phyloP scores from a whole-genome alignment of 306 rosid genomes.

The Cicer judaicum region DNA sequence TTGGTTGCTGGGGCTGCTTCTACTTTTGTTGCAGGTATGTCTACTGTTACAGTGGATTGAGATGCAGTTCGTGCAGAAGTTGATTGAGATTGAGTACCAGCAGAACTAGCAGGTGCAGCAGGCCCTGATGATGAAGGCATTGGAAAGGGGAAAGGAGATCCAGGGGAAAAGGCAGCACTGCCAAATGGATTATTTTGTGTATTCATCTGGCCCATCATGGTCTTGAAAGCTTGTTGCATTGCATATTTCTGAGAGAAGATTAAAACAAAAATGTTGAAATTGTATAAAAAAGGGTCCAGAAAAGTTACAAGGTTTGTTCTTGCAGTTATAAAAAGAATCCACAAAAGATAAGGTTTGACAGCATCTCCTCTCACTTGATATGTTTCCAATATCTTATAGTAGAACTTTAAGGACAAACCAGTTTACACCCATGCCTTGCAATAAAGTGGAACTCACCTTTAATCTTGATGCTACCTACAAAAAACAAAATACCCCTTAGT shows the following conservation, averaged over 20 bases:
- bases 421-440: slow-evolving; percentile 41
- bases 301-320: slow-evolving; percentile 25
- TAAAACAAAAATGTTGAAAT: slow-evolving; percentile 30
- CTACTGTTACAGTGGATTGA: slow-evolving; percentile 71
- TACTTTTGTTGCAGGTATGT: slow-evolving; percentile 68
- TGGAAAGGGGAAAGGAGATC: slow-evolving; percentile 85
- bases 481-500: slow-evolving; percentile 30
- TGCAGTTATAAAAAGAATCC: slow-evolving; percentile 16
- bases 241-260: slow-evolving; percentile 81
- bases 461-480: slow-evolving; percentile 75
- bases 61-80: slow-evolving; percentile 49
- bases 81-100: slow-evolving; percentile 46
- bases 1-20: slow-evolving; percentile 57
- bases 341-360: slow-evolving; percentile 32
- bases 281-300: slow-evolving; percentile 6
- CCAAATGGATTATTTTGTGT: slow-evolving; percentile 67
- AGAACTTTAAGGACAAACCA: slow-evolving; percentile 37
- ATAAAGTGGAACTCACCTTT: slow-evolving; percentile 73
- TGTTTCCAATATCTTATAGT: slow-evolving; percentile 27
- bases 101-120: slow-evolving; percentile 46
- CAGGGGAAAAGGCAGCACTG: slow-evolving; percentile 67
- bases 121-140: slow-evolving; percentile 61
- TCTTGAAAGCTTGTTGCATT: slow-evolving; percentile 98
- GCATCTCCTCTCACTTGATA: slow-evolving; percentile 11
- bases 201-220: slow-evolving; percentile 91